Percentiles rank a stretch among this genome's conserved stretches.
Evolutionary conservation across 306 rosid genomes (phyloP).

Genomic region (Prunus armeniaca): DNA sequence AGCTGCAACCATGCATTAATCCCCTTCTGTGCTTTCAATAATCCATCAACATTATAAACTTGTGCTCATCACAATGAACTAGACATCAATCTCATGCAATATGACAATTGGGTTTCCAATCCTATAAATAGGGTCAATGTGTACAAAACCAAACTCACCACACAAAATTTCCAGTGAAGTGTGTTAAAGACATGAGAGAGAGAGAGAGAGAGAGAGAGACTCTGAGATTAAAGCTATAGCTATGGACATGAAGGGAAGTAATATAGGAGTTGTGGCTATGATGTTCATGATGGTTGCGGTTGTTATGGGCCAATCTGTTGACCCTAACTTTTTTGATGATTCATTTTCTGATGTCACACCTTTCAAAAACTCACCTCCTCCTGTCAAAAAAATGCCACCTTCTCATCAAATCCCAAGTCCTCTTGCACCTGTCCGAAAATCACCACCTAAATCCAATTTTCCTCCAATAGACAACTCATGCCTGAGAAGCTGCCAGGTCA

Average conservation of each 20-base stretch:
- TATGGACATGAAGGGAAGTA: background rate
- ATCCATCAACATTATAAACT: no score
- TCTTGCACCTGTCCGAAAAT: no score
- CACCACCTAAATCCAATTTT: background rate
- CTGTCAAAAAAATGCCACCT: background rate
- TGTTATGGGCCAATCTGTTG: background rate
- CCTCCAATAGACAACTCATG: background rate
- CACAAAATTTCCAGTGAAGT: background rate
- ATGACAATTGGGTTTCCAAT: background rate
- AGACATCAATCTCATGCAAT: background rate
- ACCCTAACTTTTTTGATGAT: background rate
- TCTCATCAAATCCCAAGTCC: no score
- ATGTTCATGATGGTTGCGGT: background rate
- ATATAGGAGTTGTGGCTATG: background rate
- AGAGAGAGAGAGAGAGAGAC: no score
- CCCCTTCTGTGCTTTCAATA: background rate
- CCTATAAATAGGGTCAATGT: background rate
- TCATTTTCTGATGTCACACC: background rate
- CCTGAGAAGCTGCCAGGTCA: background rate
- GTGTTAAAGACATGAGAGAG: no score
- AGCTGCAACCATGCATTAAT: background rate
- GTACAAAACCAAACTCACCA: background rate
- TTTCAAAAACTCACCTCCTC: background rate
- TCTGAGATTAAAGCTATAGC: background rate
- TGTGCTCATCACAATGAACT: no score